Evolutionary conservation across 1,284 basidiomycete genomes (phyloP).

Genomic region (Tilletiopsis washingtonensis): DNA sequence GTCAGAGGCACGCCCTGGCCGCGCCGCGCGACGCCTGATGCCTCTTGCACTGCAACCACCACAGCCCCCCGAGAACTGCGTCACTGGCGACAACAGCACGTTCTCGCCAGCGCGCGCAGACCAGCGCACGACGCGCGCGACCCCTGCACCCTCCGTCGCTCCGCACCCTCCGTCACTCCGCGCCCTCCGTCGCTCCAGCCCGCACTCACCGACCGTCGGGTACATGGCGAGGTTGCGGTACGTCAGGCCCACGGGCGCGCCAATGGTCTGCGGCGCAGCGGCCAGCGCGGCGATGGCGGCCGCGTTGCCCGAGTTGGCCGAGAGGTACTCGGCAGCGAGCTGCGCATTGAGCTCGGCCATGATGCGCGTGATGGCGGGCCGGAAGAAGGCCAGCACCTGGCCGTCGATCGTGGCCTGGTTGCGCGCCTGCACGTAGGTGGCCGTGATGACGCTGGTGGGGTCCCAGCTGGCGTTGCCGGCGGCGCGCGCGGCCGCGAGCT

Average conservation of each 20-base stretch:
- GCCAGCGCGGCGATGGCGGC: constrained; percentile 31
- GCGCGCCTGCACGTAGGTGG: constrained; percentile 28
- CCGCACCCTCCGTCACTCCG: no score
- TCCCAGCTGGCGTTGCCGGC: constrained; percentile 31
- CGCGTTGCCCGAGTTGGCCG: constrained; percentile 12
- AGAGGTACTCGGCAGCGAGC: constrained; percentile 22
- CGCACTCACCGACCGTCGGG: no score
- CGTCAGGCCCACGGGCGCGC: constrained; percentile 54
- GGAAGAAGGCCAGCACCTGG: neutral
- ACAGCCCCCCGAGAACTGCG: no score
- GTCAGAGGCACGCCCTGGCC: no score
- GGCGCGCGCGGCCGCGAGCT: constrained; percentile 21
- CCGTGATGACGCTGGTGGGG: constrained; percentile 19
- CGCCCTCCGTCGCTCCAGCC: no score
- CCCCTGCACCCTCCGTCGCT: no score
- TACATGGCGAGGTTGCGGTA: constrained; percentile 57
- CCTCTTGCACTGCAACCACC: no score
- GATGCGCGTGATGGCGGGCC: neutral
- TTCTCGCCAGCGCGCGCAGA: no score
- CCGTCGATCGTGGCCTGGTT: constrained; percentile 21
- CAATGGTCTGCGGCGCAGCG: constrained; percentile 58
- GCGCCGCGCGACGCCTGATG: no score
- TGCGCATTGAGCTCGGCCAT: constrained; percentile 7
- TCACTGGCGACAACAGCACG: no score
- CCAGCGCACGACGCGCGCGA: no score